Conservation (phyloP, 2,329 filamentous ascomycete genomes). For the Blastomyces percursus region DNA sequence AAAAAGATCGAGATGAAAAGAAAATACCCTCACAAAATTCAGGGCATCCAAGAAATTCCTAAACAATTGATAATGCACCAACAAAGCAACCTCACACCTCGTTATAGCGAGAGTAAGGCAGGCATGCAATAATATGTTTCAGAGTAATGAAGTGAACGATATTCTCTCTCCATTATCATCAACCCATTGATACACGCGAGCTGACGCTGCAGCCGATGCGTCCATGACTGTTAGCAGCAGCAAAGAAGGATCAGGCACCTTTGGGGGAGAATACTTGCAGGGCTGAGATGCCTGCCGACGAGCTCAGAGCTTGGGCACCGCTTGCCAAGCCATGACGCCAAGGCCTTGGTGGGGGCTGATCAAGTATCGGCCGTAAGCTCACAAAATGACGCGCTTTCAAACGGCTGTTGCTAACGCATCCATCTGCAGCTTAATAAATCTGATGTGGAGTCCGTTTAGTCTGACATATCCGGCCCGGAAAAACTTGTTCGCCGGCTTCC, state of each 20-base stretch:
- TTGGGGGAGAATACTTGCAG: neutral
- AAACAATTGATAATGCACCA: neutral
- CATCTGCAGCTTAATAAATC: neutral
- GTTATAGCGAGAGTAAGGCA: neutral
- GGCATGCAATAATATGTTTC: too few relatives aligned
- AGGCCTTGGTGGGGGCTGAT: neutral
- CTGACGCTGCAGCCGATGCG: too few relatives aligned
- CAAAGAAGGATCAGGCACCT: too few relatives aligned
- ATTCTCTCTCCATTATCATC: too few relatives aligned
- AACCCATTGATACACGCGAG: too few relatives aligned
- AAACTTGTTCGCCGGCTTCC: neutral
- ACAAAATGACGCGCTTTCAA: too few relatives aligned
- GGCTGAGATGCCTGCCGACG: neutral
- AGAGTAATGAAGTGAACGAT: too few relatives aligned
- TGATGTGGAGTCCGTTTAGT: neutral
- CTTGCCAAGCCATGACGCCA: neutral
- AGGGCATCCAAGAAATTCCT: neutral
- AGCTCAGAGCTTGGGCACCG: neutral
- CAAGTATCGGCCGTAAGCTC: neutral
- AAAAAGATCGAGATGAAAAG: neutral
- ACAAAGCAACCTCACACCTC: neutral
- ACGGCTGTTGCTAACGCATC: neutral
- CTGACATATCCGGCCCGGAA: neutral
- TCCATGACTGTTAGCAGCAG: too few relatives aligned
- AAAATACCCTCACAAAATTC: neutral